Conservation (phyloP, 805 yeast species). For the Blastobotrys americana region DNA sequence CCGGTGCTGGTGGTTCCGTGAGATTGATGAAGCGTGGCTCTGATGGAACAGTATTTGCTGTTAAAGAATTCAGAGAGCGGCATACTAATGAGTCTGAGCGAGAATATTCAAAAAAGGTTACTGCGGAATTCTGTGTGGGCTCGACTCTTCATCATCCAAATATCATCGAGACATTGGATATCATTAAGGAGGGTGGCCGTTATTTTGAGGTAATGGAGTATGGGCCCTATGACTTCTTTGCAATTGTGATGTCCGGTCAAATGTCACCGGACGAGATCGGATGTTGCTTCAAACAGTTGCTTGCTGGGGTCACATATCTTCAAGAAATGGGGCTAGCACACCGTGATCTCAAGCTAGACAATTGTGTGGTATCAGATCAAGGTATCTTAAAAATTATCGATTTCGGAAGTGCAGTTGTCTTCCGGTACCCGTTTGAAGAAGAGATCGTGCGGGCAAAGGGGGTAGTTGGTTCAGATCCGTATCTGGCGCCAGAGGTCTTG, state of each 20-base stretch:
- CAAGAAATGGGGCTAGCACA: constrained; percentile 86
- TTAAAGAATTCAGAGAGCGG: constrained; percentile 74
- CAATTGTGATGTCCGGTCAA: constrained; percentile 82
- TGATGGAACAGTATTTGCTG: constrained; percentile 65
- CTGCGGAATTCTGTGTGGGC: constrained; percentile 77
- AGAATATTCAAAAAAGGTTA: constrained; percentile 71
- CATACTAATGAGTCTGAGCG: constrained; percentile 52
- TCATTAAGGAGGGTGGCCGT: constrained; percentile 57
- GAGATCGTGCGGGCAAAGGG: constrained; percentile 67
- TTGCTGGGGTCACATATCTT: constrained; percentile 64
- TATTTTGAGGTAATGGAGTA: constrained; percentile 86
- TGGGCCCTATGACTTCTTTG: constrained; percentile 86
- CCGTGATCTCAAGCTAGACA: constrained; percentile 86
- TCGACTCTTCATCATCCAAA: constrained; percentile 72
- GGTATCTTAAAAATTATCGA: constrained; percentile 86
- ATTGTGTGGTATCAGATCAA: constrained; percentile 69
- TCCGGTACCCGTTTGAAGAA: constrained; percentile 54
- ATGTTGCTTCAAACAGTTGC: constrained; percentile 79
- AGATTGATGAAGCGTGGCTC: constrained; percentile 57
- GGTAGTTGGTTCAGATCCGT: constrained; percentile 93
- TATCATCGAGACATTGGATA: constrained; percentile 72
- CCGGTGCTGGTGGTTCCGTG: constrained; percentile 96
- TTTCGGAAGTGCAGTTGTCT: constrained; percentile 87
- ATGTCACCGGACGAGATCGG: constrained; percentile 63
- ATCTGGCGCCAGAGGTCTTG: constrained; percentile 87